Base-by-base conservation (phyloP, 228 moss, liverwort and hornwort genomes). In the Sphagnum magellanicum region DNA sequence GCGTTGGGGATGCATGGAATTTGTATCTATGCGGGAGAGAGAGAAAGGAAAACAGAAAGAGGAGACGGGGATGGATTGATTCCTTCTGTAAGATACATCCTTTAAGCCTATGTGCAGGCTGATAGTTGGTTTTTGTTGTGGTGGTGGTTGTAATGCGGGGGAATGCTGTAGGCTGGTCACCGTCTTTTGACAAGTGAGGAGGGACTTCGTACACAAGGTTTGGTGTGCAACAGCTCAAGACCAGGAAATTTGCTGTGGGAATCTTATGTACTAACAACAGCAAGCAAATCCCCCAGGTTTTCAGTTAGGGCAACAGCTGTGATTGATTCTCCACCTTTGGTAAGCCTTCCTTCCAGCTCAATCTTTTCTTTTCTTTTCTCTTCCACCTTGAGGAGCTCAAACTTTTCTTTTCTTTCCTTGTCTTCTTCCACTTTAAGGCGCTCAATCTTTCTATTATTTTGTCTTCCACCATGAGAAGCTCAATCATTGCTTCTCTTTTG, bases 301-400 rank as follows among this genome's bases (percentile, higher is more conserved):
- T 58, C 78, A 65, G 83, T 83, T 69, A 80, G 80, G 78, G 82
- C 86, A 75, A 76, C 80, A 50, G 83, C 72, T 64, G 80, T 82
- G 57, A 61, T 76, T 49, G 83, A 78, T 76, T 73, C 86, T 52
- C 78, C 86, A 74, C 50, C 66, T 78, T 49, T 70, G 55, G 66
- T 49, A 55, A 59, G 65, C 59, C 51, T 10, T 47, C 55, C 6
- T 59, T 53, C 65, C 55, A 8, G 12, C 3, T 0, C 55, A 32
- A 3, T 66, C 51, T 50, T 5, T n/a, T 6, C 0, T 11, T 48
- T 1, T 16, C 47, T 8, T 16, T 60, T 7, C 13, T 60, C 60
- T 60, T 60, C 60, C 60, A 60, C 32, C 32, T 32, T 32, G 32
- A 32, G 32, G 1, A 32, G 32, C 32, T 3, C 32, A 32, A 32